Percentiles rank a stretch among this genome's conserved stretches.
These are phyloP conservation scores for Ophiostoma novo-ulmi DNA, from an alignment of 2,329 filamentous ascomycete species.

Conservation along the genomic window DNA sequence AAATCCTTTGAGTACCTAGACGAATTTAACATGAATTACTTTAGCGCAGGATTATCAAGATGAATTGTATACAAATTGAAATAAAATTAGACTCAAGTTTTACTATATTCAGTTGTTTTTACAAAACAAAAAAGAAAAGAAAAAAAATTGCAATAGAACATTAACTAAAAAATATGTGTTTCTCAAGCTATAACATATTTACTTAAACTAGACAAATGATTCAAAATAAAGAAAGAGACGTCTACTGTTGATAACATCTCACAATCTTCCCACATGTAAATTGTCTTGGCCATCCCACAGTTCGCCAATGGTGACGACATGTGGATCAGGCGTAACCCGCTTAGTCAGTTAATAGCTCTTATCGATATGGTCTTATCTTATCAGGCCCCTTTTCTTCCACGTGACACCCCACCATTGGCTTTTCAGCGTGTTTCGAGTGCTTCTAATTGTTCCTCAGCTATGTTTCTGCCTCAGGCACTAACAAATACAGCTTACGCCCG, in stretches of 20 bases:
- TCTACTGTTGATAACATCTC: neutral
- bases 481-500: neutral
- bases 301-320: neutral
- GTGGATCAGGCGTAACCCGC: neutral
- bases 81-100: no score
- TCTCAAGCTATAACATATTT: no score
- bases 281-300: neutral
- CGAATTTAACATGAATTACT: no score
- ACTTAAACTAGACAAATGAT: no score
- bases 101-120: no score
- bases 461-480: slow-evolving; percentile 9
- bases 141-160: no score
- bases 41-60: no score
- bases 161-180: no score
- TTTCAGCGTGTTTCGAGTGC: neutral
- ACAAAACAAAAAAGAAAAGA: no score
- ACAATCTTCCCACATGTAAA: neutral
- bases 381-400: neutral
- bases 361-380: slow-evolving; percentile 6
- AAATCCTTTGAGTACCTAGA: no score
- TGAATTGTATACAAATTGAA: no score
- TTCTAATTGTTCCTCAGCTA: neutral
- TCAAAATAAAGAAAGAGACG: no score
- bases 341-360: neutral
- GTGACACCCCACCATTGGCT: slow-evolving; percentile 2